A percentile compares a stretch with the other conserved stretches of the same genome.
Evolutionary conservation across 2,329 filamentous ascomycete genomes (phyloP).

Genomic region (Domatiomyces globalis): DNA sequence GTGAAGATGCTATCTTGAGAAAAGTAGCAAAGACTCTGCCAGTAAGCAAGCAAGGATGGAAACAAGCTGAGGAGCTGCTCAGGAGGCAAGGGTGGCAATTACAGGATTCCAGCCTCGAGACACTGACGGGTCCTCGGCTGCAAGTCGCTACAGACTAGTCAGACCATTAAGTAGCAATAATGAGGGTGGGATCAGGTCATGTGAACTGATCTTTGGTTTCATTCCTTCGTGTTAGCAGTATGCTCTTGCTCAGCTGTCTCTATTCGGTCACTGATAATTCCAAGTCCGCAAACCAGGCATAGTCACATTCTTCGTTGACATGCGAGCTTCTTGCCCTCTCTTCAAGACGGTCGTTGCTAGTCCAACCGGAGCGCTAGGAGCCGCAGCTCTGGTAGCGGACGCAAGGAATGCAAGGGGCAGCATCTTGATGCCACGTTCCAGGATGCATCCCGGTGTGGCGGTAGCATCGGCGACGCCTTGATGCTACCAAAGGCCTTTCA

Average conservation of each 20-base stretch:
- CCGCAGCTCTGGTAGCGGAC: neutral
- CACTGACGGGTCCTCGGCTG: neutral
- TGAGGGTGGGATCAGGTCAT: neutral
- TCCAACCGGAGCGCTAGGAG: neutral
- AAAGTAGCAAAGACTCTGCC: neutral
- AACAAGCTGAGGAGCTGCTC: neutral
- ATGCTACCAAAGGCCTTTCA: neutral
- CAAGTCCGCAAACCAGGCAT: neutral
- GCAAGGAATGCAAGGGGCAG: neutral
- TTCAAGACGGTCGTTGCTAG: neutral
- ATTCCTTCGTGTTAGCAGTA: neutral
- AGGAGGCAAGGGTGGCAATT: neutral
- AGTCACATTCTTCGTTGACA: neutral
- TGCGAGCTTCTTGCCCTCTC: neutral
- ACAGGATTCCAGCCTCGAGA: neutral
- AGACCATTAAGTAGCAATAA: neutral
- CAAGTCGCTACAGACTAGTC: neutral
- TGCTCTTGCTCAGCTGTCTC: too few species aligned
- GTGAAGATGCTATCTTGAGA: neutral
- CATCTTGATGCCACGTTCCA: neutral
- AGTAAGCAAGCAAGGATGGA: neutral
- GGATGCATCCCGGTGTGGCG: too few species aligned
- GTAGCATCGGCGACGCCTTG: neutral
- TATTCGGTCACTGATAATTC: neutral
- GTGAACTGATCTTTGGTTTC: neutral